Percentiles rank a stretch among this genome's conserved stretches.
phyloP scores from a whole-genome alignment of 2,329 filamentous ascomycete genomes.

The Hansfordia pulvinata region DNA sequence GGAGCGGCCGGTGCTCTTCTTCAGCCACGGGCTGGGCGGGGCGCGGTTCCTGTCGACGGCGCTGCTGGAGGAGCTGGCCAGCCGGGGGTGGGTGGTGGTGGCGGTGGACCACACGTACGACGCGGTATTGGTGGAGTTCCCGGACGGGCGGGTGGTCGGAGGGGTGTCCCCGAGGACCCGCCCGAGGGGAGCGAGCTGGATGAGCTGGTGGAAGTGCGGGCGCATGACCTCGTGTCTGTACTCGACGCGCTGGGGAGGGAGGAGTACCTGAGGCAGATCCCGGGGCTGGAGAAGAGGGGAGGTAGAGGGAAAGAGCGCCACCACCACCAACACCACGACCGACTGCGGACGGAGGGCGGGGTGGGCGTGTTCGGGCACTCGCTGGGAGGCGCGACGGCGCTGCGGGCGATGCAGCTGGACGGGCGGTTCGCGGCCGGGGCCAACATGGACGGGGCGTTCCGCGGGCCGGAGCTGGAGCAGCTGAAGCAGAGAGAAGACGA shows the following conservation, averaged over 20 bases:
- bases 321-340: no score
- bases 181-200: constrained; percentile 9
- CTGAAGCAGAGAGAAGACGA: no score
- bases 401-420: constrained; percentile 16
- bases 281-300: constrained; percentile 21
- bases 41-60: constrained; percentile 27
- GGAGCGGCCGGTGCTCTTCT: constrained; percentile 18
- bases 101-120: constrained; percentile 36
- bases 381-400: constrained; percentile 22
- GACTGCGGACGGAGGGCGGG: constrained; percentile 13
- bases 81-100: constrained; percentile 29
- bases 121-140: constrained; percentile 28
- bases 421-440: constrained; percentile 20
- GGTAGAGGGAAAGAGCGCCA: no score
- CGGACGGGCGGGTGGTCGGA: constrained; percentile 21
- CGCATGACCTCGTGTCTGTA: constrained; percentile 22
- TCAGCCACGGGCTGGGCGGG: constrained; percentile 29
- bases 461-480: no score
- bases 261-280: constrained; percentile 9
- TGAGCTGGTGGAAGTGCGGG: constrained; percentile 14
- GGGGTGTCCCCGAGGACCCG: constrained; percentile 5
- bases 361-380: constrained; percentile 25
- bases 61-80: constrained; percentile 29
- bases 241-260: constrained; percentile 16
- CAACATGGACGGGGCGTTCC: constrained; percentile 24